Percentiles rank a stretch among this genome's conserved stretches.
These are phyloP conservation scores for Coniochaeta pulveracea DNA, from an alignment of 2,329 filamentous ascomycete genomes.

Conservation along the genomic window DNA sequence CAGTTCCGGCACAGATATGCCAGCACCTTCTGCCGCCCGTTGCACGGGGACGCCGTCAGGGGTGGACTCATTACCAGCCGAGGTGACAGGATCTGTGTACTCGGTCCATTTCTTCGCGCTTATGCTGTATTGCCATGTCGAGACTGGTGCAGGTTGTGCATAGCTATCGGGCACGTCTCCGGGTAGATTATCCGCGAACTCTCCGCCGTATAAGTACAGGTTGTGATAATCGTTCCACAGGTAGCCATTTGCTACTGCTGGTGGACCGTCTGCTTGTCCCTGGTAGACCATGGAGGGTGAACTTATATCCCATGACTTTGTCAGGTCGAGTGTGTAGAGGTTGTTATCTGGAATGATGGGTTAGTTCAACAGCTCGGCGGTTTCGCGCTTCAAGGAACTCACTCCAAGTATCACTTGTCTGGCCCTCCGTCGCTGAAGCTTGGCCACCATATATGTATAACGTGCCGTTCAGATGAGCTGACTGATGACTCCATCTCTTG, in stretches of 20 bases:
- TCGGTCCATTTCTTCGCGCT: constrained; percentile 48
- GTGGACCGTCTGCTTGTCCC: constrained; percentile 51
- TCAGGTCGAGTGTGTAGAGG: constrained; percentile 61
- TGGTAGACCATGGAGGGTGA: constrained; percentile 53
- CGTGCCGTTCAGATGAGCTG: constrained; percentile 61
- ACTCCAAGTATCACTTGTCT: constrained; percentile 60
- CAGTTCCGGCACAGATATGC: constrained; percentile 56
- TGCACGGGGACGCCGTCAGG: constrained; percentile 45
- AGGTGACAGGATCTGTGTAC: constrained; percentile 48
- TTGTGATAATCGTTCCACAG: constrained; percentile 63
- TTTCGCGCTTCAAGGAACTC: too few species aligned
- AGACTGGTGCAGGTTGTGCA: constrained; percentile 43
- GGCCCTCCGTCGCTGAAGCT: constrained; percentile 42
- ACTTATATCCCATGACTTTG: constrained; percentile 57
- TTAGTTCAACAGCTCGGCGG: neutral
- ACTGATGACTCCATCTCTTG: constrained; percentile 55
- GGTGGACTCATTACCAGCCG: constrained; percentile 50
- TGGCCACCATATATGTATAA: constrained; percentile 68
- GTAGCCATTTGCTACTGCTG: constrained; percentile 60
- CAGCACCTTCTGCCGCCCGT: constrained; percentile 62
- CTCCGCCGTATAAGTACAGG: constrained; percentile 63
- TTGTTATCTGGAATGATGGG: constrained; percentile 44
- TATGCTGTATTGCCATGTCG: constrained; percentile 62
- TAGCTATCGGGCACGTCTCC: too few species aligned
- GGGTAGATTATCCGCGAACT: constrained; percentile 59